Conservation (phyloP, 352 stramenopile genomes). For the Phytophthora pinifolia region DNA sequence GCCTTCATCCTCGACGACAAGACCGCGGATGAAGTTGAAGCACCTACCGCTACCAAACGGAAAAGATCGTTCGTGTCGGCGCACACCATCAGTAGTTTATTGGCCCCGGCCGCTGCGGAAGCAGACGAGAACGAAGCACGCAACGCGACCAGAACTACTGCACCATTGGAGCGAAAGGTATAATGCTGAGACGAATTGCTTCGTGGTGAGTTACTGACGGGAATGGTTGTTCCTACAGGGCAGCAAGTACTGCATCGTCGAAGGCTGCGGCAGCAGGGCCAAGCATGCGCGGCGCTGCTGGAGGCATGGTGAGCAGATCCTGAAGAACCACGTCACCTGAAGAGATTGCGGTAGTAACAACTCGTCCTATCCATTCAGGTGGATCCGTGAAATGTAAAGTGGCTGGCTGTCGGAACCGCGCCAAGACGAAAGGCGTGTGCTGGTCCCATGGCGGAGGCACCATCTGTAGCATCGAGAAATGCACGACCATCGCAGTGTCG, state of each 20-base stretch:
- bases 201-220: background rate
- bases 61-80: conserved; percentile 2
- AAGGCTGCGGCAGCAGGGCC: conserved; percentile 31
- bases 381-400: conserved; percentile 23
- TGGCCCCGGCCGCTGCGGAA: conserved; percentile 4
- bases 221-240: conserved; percentile 16
- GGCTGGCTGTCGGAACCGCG: conserved; percentile 36
- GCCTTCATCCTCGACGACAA: conserved; percentile 41
- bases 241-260: conserved; percentile 44
- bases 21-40: background rate
- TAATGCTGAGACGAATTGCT: background rate
- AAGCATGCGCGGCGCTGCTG: conserved; percentile 45
- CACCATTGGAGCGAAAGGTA: conserved; percentile 21
- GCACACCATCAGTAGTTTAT: conserved; percentile 15
- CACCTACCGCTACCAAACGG: conserved; percentile 7
- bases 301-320: conserved; percentile 34
- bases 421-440: conserved; percentile 38
- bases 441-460: conserved; percentile 41
- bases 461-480: conserved; percentile 26
- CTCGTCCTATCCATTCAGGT: conserved; percentile 10
- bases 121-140: conserved; percentile 14
- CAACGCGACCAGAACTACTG: conserved; percentile 7
- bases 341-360: background rate
- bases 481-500: conserved; percentile 37
- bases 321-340: background rate